Evolutionary conservation across 2,329 filamentous ascomycete genomes (phyloP).

Genomic region (Colletotrichum zoysiae): DNA sequence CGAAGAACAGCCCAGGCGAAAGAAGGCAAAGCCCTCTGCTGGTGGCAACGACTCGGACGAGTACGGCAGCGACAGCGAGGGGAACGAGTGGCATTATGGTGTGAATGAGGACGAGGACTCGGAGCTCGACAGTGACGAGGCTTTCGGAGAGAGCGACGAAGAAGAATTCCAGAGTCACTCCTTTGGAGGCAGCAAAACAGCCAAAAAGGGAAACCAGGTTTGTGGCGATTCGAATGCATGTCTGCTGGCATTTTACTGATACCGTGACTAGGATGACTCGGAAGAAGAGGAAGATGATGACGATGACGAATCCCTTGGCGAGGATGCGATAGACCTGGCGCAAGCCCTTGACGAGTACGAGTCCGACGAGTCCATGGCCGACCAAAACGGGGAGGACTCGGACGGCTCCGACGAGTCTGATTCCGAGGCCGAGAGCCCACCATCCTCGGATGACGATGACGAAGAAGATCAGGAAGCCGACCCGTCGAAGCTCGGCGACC

Average conservation of each 20-base stretch:
- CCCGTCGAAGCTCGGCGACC: constrained; percentile 71
- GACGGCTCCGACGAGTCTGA: constrained; percentile 57
- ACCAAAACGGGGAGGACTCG: constrained; percentile 49
- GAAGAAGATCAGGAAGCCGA: constrained; percentile 64
- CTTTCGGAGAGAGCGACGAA: constrained; percentile 89
- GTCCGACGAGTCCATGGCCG: constrained; percentile 61
- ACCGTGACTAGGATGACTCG: constrained; percentile 67
- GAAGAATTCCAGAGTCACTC: constrained; percentile 83
- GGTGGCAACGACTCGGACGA: constrained; percentile 71
- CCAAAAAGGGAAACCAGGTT: constrained; percentile 49
- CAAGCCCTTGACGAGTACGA: constrained; percentile 67
- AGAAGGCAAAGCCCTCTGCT: constrained; percentile 57
- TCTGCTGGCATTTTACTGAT: constrained; percentile 55
- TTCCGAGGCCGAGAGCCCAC: constrained; percentile 62
- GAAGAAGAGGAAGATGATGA: constrained; percentile 69
- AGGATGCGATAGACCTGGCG: constrained; percentile 71
- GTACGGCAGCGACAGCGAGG: constrained; percentile 85
- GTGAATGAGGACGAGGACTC: constrained; percentile 71
- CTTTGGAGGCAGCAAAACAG: constrained; percentile 63
- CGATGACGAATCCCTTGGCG: constrained; percentile 69
- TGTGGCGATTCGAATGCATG: not conserved
- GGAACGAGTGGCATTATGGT: constrained; percentile 87
- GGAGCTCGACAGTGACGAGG: constrained; percentile 78
- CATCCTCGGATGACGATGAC: constrained; percentile 59
- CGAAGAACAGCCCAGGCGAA: constrained; percentile 61